Conservation (phyloP, 2,329 filamentous ascomycete genomes). For the Fusarium phyllophilum region DNA sequence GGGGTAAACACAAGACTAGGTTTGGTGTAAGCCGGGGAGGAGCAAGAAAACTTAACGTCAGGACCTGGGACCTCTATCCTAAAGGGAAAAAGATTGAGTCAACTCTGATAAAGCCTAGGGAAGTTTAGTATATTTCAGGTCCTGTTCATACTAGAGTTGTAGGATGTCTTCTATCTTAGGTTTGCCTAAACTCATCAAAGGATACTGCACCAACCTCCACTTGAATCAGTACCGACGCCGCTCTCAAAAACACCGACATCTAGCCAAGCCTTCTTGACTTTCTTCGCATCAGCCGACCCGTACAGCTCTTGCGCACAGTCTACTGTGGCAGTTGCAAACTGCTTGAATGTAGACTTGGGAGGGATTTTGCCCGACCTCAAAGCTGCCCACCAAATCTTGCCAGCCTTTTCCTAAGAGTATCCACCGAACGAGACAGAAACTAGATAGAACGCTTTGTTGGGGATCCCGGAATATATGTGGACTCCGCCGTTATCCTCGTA, state of each 20-base stretch:
- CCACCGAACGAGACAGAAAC: slow-evolving; percentile 60
- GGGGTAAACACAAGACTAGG: not conserved
- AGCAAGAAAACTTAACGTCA: not conserved
- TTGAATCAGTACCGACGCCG: slow-evolving; percentile 29
- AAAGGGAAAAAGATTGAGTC: not conserved
- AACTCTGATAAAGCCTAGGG: not conserved
- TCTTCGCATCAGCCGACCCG: slow-evolving; percentile 54
- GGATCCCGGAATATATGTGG: slow-evolving; percentile 66
- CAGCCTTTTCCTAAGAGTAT: slow-evolving; percentile 64
- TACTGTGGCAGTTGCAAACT: slow-evolving; percentile 61
- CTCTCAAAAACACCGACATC: slow-evolving; percentile 56
- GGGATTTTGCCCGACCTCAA: slow-evolving; percentile 57
- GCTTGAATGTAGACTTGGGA: slow-evolving; percentile 55
- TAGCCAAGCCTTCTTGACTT: slow-evolving; percentile 59
- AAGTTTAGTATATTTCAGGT: not conserved
- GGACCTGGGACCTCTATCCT: not conserved
- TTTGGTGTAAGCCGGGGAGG: not conserved
- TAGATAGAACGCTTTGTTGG: slow-evolving; percentile 67
- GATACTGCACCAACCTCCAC: slow-evolving; percentile 23
- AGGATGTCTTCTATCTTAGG: not conserved
- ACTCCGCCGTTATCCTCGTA: slow-evolving; percentile 63
- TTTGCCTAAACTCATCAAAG: slow-evolving; percentile 9
- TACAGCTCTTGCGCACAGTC: slow-evolving; percentile 57
- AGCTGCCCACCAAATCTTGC: slow-evolving; percentile 63
- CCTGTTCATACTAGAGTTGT: not conserved